Percentiles rank a stretch among this genome's conserved stretches.
Evolutionary conservation across 2,329 filamentous ascomycete species (phyloP).

Genomic region (Botrytis fragariae): DNA sequence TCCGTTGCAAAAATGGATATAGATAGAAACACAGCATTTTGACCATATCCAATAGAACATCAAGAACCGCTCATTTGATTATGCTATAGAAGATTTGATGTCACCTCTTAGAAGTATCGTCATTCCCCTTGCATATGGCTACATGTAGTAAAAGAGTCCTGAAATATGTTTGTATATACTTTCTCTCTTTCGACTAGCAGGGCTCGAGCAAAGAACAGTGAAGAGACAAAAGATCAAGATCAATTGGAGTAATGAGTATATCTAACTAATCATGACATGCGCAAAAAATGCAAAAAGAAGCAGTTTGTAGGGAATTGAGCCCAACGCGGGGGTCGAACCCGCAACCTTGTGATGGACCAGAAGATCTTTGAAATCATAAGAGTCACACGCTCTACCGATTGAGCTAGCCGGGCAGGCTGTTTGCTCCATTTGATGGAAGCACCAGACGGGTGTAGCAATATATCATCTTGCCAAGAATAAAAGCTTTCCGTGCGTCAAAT

Average conservation of each 20-base stretch:
- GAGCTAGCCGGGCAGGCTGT: constrained; percentile 33
- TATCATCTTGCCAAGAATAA: rapidly evolving
- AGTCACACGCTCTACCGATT: constrained; percentile 39
- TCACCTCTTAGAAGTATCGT: neutral
- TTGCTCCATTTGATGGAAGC: neutral
- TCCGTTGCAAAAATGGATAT: neutral
- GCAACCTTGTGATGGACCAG: constrained; percentile 43
- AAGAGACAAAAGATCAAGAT: neutral
- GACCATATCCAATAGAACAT: neutral
- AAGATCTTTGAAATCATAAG: constrained; percentile 25
- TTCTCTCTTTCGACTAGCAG: neutral
- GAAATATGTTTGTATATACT: too few species aligned
- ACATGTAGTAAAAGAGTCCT: neutral
- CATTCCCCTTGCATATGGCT: neutral
- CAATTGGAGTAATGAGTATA: too few species aligned
- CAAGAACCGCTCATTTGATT: neutral
- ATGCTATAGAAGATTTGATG: neutral
- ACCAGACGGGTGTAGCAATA: rapidly evolving
- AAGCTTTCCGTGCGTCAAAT: neutral
- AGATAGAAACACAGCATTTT: neutral
- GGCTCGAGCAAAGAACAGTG: too few species aligned
- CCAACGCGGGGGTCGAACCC: constrained; percentile 45
- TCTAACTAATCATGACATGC: too few species aligned
- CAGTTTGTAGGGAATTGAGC: constrained; percentile 28
- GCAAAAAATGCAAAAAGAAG: neutral